Percentiles rank a stretch among this genome's conserved stretches.
These are phyloP conservation scores for Mortierella sp. DNA, from an alignment of 371 early-diverging fungal species.

Conservation along the genomic window DNA sequence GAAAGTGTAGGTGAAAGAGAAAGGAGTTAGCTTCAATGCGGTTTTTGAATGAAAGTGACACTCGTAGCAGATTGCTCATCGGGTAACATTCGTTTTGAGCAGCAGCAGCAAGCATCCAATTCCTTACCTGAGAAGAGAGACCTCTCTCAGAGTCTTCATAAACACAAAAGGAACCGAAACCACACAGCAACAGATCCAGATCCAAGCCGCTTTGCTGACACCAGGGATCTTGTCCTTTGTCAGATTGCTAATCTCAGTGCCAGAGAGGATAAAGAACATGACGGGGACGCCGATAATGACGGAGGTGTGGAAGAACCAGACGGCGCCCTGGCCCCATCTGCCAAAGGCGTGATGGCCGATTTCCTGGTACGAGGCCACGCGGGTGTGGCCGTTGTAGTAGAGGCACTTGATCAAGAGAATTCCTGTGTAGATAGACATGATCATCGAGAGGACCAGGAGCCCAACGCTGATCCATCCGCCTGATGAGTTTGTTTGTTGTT, in stretches of 20 bases:
- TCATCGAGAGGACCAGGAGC: constrained; percentile 79
- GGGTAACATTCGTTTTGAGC: not conserved
- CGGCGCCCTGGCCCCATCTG: constrained; percentile 66
- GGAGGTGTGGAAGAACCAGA: constrained; percentile 75
- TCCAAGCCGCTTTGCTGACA: constrained; percentile 46
- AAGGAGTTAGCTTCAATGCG: not conserved
- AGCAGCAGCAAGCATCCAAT: not conserved
- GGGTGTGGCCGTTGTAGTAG: constrained; percentile 66
- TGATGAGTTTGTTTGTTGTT: not conserved
- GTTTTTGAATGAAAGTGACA: not conserved
- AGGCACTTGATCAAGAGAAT: constrained; percentile 78
- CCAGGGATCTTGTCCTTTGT: constrained; percentile 34
- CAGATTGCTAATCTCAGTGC: constrained; percentile 69
- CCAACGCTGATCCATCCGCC: constrained; percentile 88
- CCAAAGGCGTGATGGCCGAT: constrained; percentile 81
- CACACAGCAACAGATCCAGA: constrained; percentile 48
- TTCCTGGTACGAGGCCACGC: constrained; percentile 69
- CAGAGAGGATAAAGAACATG: constrained; percentile 84
- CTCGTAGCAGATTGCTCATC: no score
- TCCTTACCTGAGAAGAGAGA: constrained; percentile 61
- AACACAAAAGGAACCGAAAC: constrained; percentile 65
- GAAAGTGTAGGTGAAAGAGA: not conserved
- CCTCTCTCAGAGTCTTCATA: constrained; percentile 70
- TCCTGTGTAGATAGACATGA: constrained; percentile 82
- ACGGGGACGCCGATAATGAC: constrained; percentile 82